Percentiles rank a stretch among this genome's conserved stretches.
These are phyloP conservation scores for Aspergillus leporis DNA, from an alignment of 495 filamentous ascomycete genomes.

Conservation along the genomic window DNA sequence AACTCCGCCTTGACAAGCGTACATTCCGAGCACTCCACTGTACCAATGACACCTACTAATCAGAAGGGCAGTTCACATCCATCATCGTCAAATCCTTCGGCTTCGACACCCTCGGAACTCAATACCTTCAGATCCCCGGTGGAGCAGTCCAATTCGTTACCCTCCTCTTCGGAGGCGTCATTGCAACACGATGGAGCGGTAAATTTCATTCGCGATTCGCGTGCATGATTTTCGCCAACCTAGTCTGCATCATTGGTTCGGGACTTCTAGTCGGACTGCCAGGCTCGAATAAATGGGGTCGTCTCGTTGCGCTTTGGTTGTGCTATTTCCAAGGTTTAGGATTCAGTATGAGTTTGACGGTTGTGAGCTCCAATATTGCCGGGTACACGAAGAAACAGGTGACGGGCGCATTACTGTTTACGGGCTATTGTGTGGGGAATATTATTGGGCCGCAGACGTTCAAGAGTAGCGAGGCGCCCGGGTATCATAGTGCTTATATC, in stretches of 20 bases:
- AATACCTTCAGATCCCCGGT: conserved; percentile 55
- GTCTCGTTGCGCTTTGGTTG: conserved; percentile 54
- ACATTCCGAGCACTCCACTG: conserved; percentile 5
- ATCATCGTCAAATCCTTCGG: conserved; percentile 55
- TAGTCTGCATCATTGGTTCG: conserved; percentile 58
- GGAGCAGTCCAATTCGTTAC: conserved; percentile 44
- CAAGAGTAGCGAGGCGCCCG: conserved; percentile 50
- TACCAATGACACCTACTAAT: conserved; percentile 8
- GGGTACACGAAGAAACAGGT: conserved; percentile 36
- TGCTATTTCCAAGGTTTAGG: conserved; percentile 54
- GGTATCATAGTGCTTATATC: conserved; percentile 57
- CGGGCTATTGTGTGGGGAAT: conserved; percentile 57
- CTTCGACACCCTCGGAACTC: conserved; percentile 54
- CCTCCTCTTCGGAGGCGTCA: conserved; percentile 35
- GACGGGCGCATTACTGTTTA: conserved; percentile 27
- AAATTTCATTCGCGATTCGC: conserved; percentile 32
- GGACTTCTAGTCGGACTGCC: conserved; percentile 53
- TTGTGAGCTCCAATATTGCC: conserved; percentile 49
- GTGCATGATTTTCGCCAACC: conserved; percentile 42
- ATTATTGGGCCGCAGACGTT: conserved; percentile 58
- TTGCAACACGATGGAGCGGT: conserved; percentile 40
- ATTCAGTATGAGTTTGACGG: conserved; percentile 49
- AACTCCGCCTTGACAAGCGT: conserved; percentile 45
- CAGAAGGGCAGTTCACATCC: conserved; percentile 35
- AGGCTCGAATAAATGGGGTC: conserved; percentile 52